Percentiles rank a stretch among this genome's conserved stretches.
Conservation (phyloP, 306 rosid genomes). For the Casuarina equisetifolia region DNA sequence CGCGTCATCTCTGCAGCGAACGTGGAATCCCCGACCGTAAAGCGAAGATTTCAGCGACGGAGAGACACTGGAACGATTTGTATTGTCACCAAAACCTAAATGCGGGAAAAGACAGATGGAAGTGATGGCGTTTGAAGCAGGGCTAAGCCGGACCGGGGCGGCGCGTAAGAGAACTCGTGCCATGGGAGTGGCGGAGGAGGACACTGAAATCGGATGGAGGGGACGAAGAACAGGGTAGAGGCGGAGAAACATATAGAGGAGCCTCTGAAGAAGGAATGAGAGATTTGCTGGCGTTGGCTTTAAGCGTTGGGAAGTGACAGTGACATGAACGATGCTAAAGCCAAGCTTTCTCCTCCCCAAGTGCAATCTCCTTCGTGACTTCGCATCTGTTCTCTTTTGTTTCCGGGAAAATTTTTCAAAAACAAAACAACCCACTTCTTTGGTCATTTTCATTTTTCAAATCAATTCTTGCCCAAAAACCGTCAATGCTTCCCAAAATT, state of each 20-base stretch:
- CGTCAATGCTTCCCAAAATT: too few species aligned
- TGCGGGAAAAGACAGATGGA: conserved; percentile 17
- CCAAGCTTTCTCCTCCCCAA: background rate
- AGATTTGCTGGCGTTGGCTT: background rate
- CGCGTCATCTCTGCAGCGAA: conserved; percentile 26
- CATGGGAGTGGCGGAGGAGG: conserved; percentile 44
- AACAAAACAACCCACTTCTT: too few species aligned
- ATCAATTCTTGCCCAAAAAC: too few species aligned
- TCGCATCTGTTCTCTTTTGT: too few species aligned
- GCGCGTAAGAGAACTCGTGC: conserved; percentile 48
- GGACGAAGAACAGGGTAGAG: conserved; percentile 41
- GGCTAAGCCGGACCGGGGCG: conserved; percentile 26
- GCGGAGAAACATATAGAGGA: conserved; percentile 41
- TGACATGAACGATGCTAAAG: background rate
- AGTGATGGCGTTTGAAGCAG: conserved; percentile 5
- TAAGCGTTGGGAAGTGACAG: background rate
- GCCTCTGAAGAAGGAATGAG: background rate
- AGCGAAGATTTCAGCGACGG: conserved; percentile 24
- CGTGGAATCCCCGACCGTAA: conserved; percentile 37
- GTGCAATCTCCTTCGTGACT: background rate
- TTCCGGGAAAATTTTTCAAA: too few species aligned
- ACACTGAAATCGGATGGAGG: background rate
- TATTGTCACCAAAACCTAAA: conserved; percentile 8
- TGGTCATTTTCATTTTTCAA: too few species aligned
- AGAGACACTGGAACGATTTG: conserved; percentile 8